These are phyloP conservation scores for Suillus subalutaceus DNA, from an alignment of 768 basidiomycete species.

Conservation along the genomic window DNA sequence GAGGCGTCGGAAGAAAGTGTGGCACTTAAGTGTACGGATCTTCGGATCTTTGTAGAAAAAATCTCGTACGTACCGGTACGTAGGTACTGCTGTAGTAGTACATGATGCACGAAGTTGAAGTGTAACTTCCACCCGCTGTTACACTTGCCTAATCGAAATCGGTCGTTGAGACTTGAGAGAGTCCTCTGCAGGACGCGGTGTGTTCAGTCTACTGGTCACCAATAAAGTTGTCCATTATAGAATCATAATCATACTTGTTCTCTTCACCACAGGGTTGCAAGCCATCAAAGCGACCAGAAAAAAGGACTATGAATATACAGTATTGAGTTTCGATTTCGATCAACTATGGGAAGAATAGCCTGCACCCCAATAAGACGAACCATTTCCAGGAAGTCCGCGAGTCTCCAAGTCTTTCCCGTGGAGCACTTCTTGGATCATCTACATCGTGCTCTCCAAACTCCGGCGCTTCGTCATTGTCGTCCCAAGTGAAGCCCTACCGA, in stretches of 20 bases:
- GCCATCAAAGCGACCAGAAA: not conserved
- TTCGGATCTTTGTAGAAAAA: no score
- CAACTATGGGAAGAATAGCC: conserved; percentile 9
- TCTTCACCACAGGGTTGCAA: not conserved
- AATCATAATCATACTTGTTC: no score
- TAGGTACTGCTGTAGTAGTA: no score
- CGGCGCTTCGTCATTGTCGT: conserved; percentile 93
- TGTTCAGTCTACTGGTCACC: not conserved
- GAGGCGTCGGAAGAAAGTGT: no score
- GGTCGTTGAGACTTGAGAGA: no score
- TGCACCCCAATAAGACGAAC: conserved; percentile 20
- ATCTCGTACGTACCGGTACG: no score
- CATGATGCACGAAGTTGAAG: no score
- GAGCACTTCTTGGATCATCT: conserved; percentile 89
- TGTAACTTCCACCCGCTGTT: no score
- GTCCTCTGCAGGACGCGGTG: no score
- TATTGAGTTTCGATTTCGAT: not conserved
- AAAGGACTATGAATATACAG: not conserved
- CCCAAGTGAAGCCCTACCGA: conserved; percentile 62
- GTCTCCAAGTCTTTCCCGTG: conserved; percentile 64
- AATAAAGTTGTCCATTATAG: not conserved
- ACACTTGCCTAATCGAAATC: no score
- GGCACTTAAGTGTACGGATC: no score
- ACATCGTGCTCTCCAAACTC: conserved; percentile 94
- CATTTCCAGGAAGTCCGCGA: conserved; percentile 23